phyloP scores from a whole-genome alignment of 2,329 filamentous ascomycete genomes.

The Botrytis sinoallii region DNA sequence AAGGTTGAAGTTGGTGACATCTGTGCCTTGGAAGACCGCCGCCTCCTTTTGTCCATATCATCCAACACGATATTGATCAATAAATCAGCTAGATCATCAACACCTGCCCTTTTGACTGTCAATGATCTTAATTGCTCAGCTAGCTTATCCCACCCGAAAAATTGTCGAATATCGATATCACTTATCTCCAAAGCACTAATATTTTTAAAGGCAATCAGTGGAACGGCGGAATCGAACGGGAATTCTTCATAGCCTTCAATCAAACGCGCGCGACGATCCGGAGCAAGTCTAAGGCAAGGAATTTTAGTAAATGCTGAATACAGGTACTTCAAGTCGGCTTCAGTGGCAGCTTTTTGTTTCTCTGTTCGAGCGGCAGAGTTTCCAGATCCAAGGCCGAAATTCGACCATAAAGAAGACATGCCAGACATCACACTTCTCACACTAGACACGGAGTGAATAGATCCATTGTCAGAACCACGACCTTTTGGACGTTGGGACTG shows the following conservation, averaged over 20 bases:
- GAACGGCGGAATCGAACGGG: conserved; percentile 94
- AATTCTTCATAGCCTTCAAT: conserved; percentile 97
- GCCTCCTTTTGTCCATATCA: conserved; percentile 88
- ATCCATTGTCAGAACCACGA: conserved; percentile 78
- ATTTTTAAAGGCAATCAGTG: conserved; percentile 96
- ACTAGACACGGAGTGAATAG: conserved; percentile 93
- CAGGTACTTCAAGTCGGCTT: conserved; percentile 88
- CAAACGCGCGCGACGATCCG: conserved; percentile 87
- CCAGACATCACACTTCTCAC: conserved; percentile 96
- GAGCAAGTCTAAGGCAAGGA: conserved; percentile 81
- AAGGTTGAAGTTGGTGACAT: conserved; percentile 74
- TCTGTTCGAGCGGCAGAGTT: conserved; percentile 80
- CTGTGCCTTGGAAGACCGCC: conserved; percentile 82
- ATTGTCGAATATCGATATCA: conserved; percentile 93
- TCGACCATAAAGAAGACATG: conserved; percentile 91
- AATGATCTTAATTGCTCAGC: conserved; percentile 89
- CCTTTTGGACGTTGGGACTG: conserved; percentile 78
- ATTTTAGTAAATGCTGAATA: conserved; percentile 99
- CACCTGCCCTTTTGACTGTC: conserved; percentile 78
- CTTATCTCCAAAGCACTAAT: conserved; percentile 89
- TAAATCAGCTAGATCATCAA: conserved; percentile 88
- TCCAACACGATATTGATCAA: conserved; percentile 92
- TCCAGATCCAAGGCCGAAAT: conserved; percentile 76
- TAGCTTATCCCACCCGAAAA: conserved; percentile 93
- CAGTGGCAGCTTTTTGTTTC: conserved; percentile 80